These are phyloP conservation scores for Leccinum variabile DNA, from an alignment of 1,284 basidiomycete species.

Conservation along the genomic window DNA sequence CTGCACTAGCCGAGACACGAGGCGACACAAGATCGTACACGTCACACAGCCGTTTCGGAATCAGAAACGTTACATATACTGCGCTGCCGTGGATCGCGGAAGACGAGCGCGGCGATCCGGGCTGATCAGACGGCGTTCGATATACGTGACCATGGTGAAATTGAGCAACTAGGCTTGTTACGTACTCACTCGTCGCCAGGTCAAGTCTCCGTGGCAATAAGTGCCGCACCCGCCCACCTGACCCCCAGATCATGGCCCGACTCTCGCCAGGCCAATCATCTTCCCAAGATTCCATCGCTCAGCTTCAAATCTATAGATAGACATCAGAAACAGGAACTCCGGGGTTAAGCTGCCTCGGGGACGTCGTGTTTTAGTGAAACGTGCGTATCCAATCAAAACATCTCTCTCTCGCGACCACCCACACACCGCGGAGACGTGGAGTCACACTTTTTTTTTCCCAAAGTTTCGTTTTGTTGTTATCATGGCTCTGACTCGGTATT, in stretches of 20 bases:
- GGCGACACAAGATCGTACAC: slow-evolving; percentile 33
- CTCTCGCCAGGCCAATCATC: slow-evolving; percentile 19
- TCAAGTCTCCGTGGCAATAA: slow-evolving; percentile 23
- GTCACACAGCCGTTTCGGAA: slow-evolving; percentile 33
- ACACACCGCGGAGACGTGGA: slow-evolving; percentile 26
- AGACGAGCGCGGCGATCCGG: slow-evolving; percentile 26
- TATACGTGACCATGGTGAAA: slow-evolving; percentile 27
- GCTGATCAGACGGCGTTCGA: slow-evolving; percentile 28
- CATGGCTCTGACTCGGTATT: slow-evolving; percentile 19
- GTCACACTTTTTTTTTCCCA: slow-evolving; percentile 8
- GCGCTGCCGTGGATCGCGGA: slow-evolving; percentile 28
- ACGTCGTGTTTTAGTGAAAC: slow-evolving; percentile 27
- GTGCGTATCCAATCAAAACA: slow-evolving; percentile 19
- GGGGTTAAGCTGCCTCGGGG: slow-evolving; percentile 30
- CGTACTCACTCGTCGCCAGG: slow-evolving; percentile 24
- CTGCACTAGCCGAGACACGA: slow-evolving; percentile 32
- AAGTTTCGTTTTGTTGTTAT: slow-evolving; percentile 6
- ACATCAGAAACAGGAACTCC: slow-evolving; percentile 34
- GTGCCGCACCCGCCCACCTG: slow-evolving; percentile 19
- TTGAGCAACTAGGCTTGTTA: slow-evolving; percentile 19
- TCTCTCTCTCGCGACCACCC: slow-evolving; percentile 6
- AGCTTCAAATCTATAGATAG: slow-evolving; percentile 32
- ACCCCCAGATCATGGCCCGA: slow-evolving; percentile 11
- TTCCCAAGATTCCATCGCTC: slow-evolving; percentile 24
- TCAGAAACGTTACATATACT: slow-evolving; percentile 32